Evolutionary conservation across 2,329 filamentous ascomycete species (phyloP), one percentile per base, ranked within the genome.

Genomic region (Penicillium sp.): DNA sequence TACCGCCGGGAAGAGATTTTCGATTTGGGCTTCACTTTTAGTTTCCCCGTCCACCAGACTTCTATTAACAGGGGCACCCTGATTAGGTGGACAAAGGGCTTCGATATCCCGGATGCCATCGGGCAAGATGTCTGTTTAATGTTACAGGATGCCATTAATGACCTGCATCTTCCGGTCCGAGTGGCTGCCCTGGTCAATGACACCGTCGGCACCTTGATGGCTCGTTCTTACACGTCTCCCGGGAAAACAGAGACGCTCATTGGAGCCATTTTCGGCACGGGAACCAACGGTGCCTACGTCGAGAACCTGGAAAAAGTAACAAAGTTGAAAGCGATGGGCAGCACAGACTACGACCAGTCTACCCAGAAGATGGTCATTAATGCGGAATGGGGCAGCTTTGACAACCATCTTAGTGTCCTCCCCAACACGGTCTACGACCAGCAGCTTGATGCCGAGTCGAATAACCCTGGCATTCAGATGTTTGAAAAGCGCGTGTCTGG

Each of bases 401-500:
- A 99, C 76, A 97, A 97, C 76, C 84, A 89, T 65, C 84, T 97
- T 62, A 90, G 87, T 64, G 89, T 96, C 20, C 81, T 99, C 42
- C 94, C 93, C 47, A 88, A 86, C 66, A 97, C 93, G 0, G 78
- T 84, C 0, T 97, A 91, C 77, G 94, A 99, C 70, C 77, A 80
- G 50, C 81, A 85, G 57, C 81, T 99, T 23, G 93, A 99, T 73
- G 77, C 79, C 56, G 84, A 87, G 59, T 94, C 88, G 62, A 85
- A 90, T 65, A 97, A 99, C 74, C 93, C 92, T 0, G 94, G 94
- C 24, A 85, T 96, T 60, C 94, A 99, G 71, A 96, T 97, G 90
- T 99, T 97, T 69, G 94, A 99, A 79, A 99, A 99, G 82, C 89
- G 93, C 48, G 88, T 99, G 16, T 96, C 91, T 0, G 94, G 94